Percentiles rank a stretch among this genome's conserved stretches.
Evolutionary conservation across 2,329 filamentous ascomycete species (phyloP).

Genomic region (Ophiostoma pallidulum): DNA sequence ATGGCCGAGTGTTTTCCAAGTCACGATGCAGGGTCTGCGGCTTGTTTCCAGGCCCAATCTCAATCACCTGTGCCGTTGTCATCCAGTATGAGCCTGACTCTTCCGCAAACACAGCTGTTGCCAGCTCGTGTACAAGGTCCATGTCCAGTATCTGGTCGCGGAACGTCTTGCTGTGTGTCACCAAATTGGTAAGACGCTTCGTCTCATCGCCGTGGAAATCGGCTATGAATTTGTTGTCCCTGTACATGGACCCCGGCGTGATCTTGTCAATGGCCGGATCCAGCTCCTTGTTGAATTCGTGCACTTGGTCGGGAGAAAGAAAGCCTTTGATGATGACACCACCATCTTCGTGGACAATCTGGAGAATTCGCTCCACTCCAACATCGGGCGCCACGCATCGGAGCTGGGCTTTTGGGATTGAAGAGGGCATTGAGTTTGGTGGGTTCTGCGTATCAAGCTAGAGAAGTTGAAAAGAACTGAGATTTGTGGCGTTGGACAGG

Average conservation of each 20-base stretch:
- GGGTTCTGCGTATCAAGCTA: background rate
- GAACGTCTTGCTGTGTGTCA: constrained; percentile 21
- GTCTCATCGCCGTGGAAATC: constrained; percentile 22
- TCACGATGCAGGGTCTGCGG: constrained; percentile 24
- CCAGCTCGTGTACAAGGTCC: constrained; percentile 22
- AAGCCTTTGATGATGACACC: constrained; percentile 22
- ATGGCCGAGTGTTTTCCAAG: constrained; percentile 18
- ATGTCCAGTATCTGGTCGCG: constrained; percentile 22
- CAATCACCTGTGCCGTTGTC: constrained; percentile 19
- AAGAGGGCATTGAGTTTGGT: constrained; percentile 1
- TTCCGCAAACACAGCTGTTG: constrained; percentile 18
- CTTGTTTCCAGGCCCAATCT: constrained; percentile 18
- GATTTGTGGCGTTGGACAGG: background rate
- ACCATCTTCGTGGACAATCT: constrained; percentile 17
- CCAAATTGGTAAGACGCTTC: constrained; percentile 20
- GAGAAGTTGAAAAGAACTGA: background rate
- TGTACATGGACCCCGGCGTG: background rate
- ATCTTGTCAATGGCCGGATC: constrained; percentile 17
- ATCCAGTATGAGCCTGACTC: constrained; percentile 23
- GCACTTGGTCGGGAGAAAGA: constrained; percentile 18
- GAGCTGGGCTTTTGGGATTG: background rate
- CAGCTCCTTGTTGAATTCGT: constrained; percentile 19
- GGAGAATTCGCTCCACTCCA: constrained; percentile 8
- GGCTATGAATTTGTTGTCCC: background rate
- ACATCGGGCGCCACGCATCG: background rate